Base-by-base conservation (phyloP, 2,329 filamentous ascomycete species). In the Colletotrichum sidae region DNA sequence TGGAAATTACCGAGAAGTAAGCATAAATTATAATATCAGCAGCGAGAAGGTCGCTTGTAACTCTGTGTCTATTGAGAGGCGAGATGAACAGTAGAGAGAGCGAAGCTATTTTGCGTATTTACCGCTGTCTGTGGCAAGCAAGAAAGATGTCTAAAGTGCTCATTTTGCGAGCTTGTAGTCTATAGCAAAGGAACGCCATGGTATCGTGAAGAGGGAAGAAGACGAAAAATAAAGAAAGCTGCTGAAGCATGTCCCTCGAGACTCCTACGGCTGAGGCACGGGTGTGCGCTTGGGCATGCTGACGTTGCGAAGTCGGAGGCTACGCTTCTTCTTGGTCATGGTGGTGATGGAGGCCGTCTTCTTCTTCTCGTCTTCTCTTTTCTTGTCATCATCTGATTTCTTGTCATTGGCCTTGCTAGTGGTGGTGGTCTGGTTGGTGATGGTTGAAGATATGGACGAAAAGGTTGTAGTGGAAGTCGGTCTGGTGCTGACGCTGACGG, bases 281-380 rank as follows among this genome's bases (percentile, higher is more conserved):
- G 54, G 44, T 5, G 64, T 64, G 34, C 50, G 64, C 39, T 55
- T 67, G 34, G 64, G 59, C 34, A 55, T 64, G 13, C 51, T 35
- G 35, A 54, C 50, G 33, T 64, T 47, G 33, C 63, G 65, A 35
- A 57, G 45, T 34, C 57, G 61, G 9, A 66, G 25, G 33, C 39
- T 53, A 2, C 65, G 47, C 39, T 56, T 61, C 34, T 33, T 55
- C 57, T 64, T 67, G 42, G 38, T 42, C 0, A 55, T 59, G 4
- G 11, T 58, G 8, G 49, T 44, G 2, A 33, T 55, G 35, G 45
- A 42, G 10, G 45, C 17, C 45, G 60, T 65, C 61, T 60, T 65
- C 2, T 51, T 34, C 1, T 51, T 42, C 6, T 59, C 63, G 8
- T 49, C 50, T 6, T 7, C 2, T 58, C 53, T 56, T 2, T 54